Base-by-base conservation (phyloP, 352 stramenopile genomes). In the Globisporangium cederbergense region DNA sequence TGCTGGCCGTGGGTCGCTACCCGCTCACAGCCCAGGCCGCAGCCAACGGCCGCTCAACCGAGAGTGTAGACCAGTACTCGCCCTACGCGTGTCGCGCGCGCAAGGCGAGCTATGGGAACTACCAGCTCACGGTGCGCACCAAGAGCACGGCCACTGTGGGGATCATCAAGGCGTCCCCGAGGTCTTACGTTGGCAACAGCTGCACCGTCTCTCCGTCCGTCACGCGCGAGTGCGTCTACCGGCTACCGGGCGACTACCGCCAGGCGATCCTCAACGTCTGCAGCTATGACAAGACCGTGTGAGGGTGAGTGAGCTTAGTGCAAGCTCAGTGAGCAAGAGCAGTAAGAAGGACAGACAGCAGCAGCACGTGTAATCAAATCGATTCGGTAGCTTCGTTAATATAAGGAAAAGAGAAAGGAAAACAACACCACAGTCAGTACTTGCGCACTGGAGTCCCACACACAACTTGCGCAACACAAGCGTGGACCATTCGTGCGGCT, bases 101-200 rank as follows among this genome's bases (percentile, higher is more conserved):
- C 14, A 72, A 75, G 43, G 82, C 78, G 16, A 86, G 71, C 58
- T 89, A 91, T 51, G 82, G 82, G 4, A 89, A 88, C 62, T 89
- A 91, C 72, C 75, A 78, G 60, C 76, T 89, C 67, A 89, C 79
- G 0, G 43, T 91, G 7, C 76, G 78, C 9, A 77, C 71, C 6
- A 73, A 87, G 59, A 89, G 78, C 28, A 70, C 25, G 20, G 38
- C 73, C 4, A 50, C 54, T 0, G 66, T 9, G 0, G 68, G 70
- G 7, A 68, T 83, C 58, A 70, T 91, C 47, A 79, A 64, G 32
- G 65, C 61, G 36, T 83, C 73, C 32, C 56, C 79, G 16, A 85
- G 83, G 52, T 88, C 82, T 53, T 91, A 91, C 59, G 77, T 91
- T 0, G 78, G 82, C 43, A 88, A 79, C 50, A 91, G 82, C 56